Evolutionary conservation across 768 basidiomycete species (phyloP).

Genomic region (Lentinula edodes): DNA sequence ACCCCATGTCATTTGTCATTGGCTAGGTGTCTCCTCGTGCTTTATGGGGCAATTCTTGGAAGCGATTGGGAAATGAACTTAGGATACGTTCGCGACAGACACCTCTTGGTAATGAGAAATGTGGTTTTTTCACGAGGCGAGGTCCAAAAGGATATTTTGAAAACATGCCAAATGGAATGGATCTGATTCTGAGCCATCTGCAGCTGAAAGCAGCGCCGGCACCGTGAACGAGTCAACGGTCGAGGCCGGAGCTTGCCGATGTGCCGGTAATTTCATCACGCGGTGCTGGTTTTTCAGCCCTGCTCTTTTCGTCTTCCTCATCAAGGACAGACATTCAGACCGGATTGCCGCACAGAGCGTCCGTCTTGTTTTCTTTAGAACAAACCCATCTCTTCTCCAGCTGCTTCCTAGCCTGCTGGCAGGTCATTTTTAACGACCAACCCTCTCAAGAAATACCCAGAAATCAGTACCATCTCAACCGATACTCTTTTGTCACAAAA

Average conservation of each 20-base stretch:
- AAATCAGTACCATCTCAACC: constrained; percentile 34
- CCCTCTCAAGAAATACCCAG: constrained; percentile 56
- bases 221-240: background rate
- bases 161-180: no score
- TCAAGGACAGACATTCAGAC: constrained; percentile 31
- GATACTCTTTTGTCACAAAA: constrained; percentile 18
- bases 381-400: constrained; percentile 35
- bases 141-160: no score
- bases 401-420: constrained; percentile 81
- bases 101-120: no score
- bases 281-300: background rate
- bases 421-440: constrained; percentile 85
- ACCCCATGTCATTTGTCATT: no score
- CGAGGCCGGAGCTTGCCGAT: background rate
- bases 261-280: background rate
- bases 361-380: constrained; percentile 34
- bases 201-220: background rate
- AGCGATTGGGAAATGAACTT: no score
- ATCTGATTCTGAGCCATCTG: no score
- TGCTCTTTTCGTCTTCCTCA: constrained; percentile 36
- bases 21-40: no score
- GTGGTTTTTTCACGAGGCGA: no score
- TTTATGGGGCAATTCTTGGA: no score
- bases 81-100: no score
- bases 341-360: constrained; percentile 31